Base-by-base conservation (phyloP, 768 basidiomycete genomes). In the Tulasnella sp. region DNA sequence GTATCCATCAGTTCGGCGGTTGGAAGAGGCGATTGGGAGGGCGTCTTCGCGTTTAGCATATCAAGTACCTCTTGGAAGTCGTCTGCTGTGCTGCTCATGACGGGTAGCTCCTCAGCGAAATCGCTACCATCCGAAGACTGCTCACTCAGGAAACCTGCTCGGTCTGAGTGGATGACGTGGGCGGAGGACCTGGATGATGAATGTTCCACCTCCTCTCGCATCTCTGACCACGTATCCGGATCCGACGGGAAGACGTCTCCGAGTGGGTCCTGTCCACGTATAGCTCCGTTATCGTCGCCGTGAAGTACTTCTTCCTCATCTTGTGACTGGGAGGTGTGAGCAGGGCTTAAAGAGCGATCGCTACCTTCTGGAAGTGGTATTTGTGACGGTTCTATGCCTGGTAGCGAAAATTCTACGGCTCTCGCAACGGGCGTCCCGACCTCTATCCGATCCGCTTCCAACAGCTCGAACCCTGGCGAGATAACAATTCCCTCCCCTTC, bases 221-320 rank as follows among this genome's bases (percentile, higher is more conserved):
- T 42, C 21, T 44, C 46, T 8, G 58, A 27, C 61, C 61, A 62
- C 42, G 61, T 62, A 1, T 49, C 49, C n/a, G 45, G 44, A 38
- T 64, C 63, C 2, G 63, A 38, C 21, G 63, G 63, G 57, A 64
- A 64, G 12, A 64, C 61, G 38, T 59, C 63, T 12, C 61, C 56
- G 24, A 64, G 56, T 12, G 63, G 63, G 43, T 64, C 63, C 15
- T 42, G 49, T n/a, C 29, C 38, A 34, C 24, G 5, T 11, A 19
- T 22, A 27, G 34, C 34, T 15, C 34, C 34, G 34, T 15, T 15
- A 38, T 38, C 34, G 15, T 15, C 34, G 7, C 15, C 34, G 5
- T 38, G 34, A 15, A 38, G 15, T 15, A 15, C 5, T 5, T 38
- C 34, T 15, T 38, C 34, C 5, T 38, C 34, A 38, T 7, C 34